phyloP scores from a whole-genome alignment of 1,284 basidiomycete genomes.

The Papiliotrema terrestris region DNA sequence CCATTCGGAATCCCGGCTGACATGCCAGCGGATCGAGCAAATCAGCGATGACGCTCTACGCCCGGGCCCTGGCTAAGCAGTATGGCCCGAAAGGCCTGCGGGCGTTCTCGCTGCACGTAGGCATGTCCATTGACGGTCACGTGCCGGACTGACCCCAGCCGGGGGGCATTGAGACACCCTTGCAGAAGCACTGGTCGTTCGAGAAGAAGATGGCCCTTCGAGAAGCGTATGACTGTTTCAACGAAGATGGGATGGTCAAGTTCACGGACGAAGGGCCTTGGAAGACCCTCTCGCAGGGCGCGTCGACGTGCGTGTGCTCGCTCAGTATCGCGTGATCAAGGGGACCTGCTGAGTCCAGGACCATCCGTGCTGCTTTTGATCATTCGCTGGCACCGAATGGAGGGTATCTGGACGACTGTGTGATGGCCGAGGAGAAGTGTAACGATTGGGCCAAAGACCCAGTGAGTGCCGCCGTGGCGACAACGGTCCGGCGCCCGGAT shows the following conservation, averaged over 20 bases:
- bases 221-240: not conserved
- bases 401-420: constrained; percentile 4
- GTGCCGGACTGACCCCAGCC: not conserved
- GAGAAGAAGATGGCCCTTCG: constrained; percentile 1
- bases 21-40: constrained; percentile 16
- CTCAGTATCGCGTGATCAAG: not conserved
- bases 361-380: constrained; percentile 5
- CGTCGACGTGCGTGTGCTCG: not conserved
- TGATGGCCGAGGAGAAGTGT: not conserved
- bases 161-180: constrained; percentile 4
- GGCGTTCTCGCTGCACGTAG: constrained; percentile 11
- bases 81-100: constrained; percentile 10
- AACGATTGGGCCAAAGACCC: not conserved
- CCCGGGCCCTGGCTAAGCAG: constrained; percentile 4
- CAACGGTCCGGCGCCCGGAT: too few species aligned
- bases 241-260: constrained; percentile 1
- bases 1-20: not conserved
- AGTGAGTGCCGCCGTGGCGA: not conserved
- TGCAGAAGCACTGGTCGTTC: constrained; percentile 8
- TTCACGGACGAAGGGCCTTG: not conserved
- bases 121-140: not conserved
- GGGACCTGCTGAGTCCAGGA: not conserved
- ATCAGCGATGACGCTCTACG: constrained; percentile 13
- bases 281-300: constrained; percentile 4
- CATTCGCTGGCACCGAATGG: not conserved